Conservation (phyloP, 208 protist genomes). For the Trichomonas gallinae region DNA sequence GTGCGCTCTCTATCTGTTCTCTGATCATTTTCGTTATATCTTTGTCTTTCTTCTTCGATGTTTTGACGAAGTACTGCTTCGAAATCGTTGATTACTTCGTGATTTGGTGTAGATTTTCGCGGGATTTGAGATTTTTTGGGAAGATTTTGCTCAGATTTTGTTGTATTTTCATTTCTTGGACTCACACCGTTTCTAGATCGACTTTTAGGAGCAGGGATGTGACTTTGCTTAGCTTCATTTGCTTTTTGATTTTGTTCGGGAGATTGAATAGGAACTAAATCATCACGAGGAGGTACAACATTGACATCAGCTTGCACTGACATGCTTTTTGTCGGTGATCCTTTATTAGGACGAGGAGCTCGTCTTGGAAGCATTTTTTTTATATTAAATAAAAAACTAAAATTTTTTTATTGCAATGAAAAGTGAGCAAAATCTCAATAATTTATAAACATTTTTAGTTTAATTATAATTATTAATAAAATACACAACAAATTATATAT, state of each 20-base stretch:
- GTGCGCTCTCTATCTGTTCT: neutral
- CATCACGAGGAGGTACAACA: neutral
- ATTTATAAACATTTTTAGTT: too few relatives aligned
- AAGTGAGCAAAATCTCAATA: too few relatives aligned
- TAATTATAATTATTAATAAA: too few relatives aligned
- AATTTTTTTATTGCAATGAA: too few relatives aligned
- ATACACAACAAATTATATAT: too few relatives aligned
- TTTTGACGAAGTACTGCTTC: neutral
- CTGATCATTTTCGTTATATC: neutral
- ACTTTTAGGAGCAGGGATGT: too few relatives aligned
- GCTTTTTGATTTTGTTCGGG: neutral
- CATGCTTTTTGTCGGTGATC: neutral
- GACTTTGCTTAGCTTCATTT: neutral
- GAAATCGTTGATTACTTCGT: neutral
- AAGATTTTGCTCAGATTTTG: neutral
- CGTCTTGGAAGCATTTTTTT: neutral
- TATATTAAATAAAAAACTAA: neutral
- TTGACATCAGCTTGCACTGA: neutral
- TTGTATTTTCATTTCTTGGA: too few relatives aligned
- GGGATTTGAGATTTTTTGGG: neutral
- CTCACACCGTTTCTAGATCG: too few relatives aligned
- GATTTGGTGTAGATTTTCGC: neutral
- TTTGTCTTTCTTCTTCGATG: neutral
- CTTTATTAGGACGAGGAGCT: neutral
- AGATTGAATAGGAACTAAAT: neutral